Base-by-base conservation (phyloP, 257 asterid genomes). In the Mentha longifolia region DNA sequence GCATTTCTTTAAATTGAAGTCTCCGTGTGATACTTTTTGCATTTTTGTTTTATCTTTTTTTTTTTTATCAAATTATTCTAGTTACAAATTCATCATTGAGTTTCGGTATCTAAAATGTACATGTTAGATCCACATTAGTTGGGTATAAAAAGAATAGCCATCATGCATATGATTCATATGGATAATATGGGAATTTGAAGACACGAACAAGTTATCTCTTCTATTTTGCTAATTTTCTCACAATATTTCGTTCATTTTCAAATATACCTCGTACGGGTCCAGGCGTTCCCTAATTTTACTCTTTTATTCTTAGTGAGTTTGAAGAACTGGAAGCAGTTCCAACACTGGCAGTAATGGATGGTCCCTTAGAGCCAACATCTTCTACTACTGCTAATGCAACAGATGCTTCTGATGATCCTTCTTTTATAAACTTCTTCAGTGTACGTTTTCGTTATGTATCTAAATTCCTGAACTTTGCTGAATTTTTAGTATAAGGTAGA, bases 251-350 rank as follows among this genome's bases (percentile, higher is more conserved):
- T 7, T 67, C 33, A 55, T 35, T 58, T 77, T 6, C 33, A 19
- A 50, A 61, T 15, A 9, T 41, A 37, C 61, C 41, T 11, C 49
- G 17, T 62, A 56, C 17, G 30, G 25, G 13, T 22, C 9, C 30
- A 47, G 47, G 25, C 47, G 49, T 63, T 60, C 55, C 52, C 61
- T 71, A 51, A 61, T 41, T 51, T 52, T 50, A 46, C 16, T 65
- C 3, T 52, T 81, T 60, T 19, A 51, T 82, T 65, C 37, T 74
- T 85, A 93, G 97, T 76, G 94, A 88, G 71, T 93, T 87, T 37
- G 96, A 90, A 82, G 98, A 93, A 80, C 89, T 90, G 71, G 98
- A 90, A 86, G 97, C 97, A 73, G 96, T 93, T 74, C 95, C 97
- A 19, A 82, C 95, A 19, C 79, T 85, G 79, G 90, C 96, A 20